A percentile compares a stretch with the other conserved stretches of the same genome.
Conservation (phyloP, 805 yeast genomes). For the Wickerhamiella azymoides region DNA sequence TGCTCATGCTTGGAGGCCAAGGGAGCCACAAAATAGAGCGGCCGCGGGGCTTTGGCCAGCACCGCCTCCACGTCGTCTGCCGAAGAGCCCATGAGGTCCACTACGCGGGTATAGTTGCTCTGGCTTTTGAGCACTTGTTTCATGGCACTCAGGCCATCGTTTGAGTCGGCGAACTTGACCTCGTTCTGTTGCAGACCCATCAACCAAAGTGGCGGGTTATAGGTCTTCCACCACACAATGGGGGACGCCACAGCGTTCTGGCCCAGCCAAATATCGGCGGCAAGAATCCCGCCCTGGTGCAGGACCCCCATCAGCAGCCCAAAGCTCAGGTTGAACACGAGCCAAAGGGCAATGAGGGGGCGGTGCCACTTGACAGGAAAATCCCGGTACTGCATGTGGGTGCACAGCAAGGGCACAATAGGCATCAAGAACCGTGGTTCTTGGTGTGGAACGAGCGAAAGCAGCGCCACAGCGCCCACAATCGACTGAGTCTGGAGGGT, state of each 20-base stretch:
- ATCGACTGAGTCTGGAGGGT: constrained; percentile 44
- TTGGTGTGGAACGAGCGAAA: constrained; percentile 80
- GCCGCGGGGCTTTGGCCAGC: constrained; percentile 11
- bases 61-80: constrained; percentile 20
- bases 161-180: constrained; percentile 18
- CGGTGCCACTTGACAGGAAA: constrained; percentile 13
- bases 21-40: constrained; percentile 30
- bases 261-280: constrained; percentile 33
- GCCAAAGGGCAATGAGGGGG: constrained; percentile 33
- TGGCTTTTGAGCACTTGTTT: not conserved
- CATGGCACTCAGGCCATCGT: not conserved
- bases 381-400: constrained; percentile 30
- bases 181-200: constrained; percentile 27
- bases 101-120: constrained; percentile 16
- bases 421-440: constrained; percentile 84
- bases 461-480: constrained; percentile 42
- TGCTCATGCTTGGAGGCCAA: constrained; percentile 16
- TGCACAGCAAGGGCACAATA: constrained; percentile 53
- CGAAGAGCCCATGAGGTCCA: constrained; percentile 41
- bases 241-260: constrained; percentile 21
- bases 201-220: constrained; percentile 87
- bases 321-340: constrained; percentile 46
- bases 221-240: constrained; percentile 84
- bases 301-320: constrained; percentile 58
- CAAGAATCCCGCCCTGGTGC: constrained; percentile 86